A percentile compares a stretch with the other conserved stretches of the same genome.
These are phyloP conservation scores for Phytophthora lateralis DNA, from an alignment of 352 stramenopile species.

Conservation along the genomic window DNA sequence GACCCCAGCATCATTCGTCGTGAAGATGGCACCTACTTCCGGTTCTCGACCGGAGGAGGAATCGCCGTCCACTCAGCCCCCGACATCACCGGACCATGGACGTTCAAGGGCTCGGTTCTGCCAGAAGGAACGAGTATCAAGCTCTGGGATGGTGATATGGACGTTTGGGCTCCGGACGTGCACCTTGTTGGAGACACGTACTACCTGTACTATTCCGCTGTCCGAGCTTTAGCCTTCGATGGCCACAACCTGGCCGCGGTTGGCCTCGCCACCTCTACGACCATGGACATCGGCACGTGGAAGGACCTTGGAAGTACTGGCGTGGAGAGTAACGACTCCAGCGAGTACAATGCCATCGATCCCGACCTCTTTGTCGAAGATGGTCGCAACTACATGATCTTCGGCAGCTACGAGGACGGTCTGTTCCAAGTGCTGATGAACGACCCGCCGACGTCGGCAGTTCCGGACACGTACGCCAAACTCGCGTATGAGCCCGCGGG, in stretches of 20 bases:
- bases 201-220: constrained; percentile 37
- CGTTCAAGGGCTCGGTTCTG: constrained; percentile 27
- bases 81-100: constrained; percentile 22
- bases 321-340: constrained; percentile 23
- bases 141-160: constrained; percentile 31
- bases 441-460: constrained; percentile 7
- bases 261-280: constrained; percentile 21
- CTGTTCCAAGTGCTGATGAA: constrained; percentile 24
- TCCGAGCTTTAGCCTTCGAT: constrained; percentile 18
- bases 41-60: constrained; percentile 29
- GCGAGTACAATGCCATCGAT: constrained; percentile 34
- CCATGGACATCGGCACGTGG: constrained; percentile 30
- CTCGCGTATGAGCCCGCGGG: constrained; percentile 27
- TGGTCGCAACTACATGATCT: constrained; percentile 26
- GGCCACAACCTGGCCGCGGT: constrained; percentile 27
- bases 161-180: constrained; percentile 24
- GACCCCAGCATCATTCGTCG: constrained; percentile 35
- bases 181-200: constrained; percentile 32
- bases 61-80: constrained; percentile 27
- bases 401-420: constrained; percentile 29
- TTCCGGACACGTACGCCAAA: constrained; percentile 20
- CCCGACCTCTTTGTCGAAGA: constrained; percentile 24
- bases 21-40: constrained; percentile 34
- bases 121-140: constrained; percentile 33
- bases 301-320: constrained; percentile 25